These are phyloP conservation scores for Lentinus tigrinus DNA, from an alignment of 768 basidiomycete genomes.

Conservation along the genomic window DNA sequence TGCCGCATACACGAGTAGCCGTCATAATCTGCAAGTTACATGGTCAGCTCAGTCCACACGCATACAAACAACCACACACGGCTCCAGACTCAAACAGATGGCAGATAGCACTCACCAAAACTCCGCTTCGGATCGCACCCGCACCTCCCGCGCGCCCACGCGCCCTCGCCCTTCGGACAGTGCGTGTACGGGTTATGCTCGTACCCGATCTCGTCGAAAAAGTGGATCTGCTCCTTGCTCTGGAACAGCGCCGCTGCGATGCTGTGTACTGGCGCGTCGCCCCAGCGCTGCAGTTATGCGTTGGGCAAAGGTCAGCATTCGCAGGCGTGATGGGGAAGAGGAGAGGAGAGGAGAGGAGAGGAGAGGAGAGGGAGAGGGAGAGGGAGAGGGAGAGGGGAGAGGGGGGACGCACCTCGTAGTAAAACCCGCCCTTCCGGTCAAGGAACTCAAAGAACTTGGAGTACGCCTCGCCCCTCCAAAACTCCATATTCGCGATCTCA, in stretches of 20 bases:
- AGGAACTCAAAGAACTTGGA: constrained; percentile 79
- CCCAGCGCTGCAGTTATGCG: constrained; percentile 31
- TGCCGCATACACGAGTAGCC: constrained; percentile 56
- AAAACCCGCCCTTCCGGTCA: constrained; percentile 83
- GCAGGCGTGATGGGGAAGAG: background rate
- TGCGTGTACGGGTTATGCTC: constrained; percentile 56
- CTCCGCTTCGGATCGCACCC: constrained; percentile 49
- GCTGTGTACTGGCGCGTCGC: constrained; percentile 49
- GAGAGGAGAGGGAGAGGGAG: background rate
- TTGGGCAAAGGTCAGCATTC: background rate
- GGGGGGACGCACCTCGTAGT: constrained; percentile 66
- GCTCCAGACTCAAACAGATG: background rate
- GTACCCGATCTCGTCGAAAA: constrained; percentile 72
- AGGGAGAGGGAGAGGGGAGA: background rate
- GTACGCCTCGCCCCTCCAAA: constrained; percentile 86
- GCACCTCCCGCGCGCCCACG: constrained; percentile 45
- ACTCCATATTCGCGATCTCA: constrained; percentile 84
- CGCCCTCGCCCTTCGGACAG: constrained; percentile 37
- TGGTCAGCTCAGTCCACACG: background rate
- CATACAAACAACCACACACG: background rate
- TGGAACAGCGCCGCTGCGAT: constrained; percentile 50
- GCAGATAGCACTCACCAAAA: constrained; percentile 48
- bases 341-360: background rate
- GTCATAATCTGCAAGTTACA: constrained; percentile 44
- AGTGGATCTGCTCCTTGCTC: constrained; percentile 61